phyloP scores from a whole-genome alignment of 176 grass and related monocot genomes.

The Rhynchospora breviuscula region DNA sequence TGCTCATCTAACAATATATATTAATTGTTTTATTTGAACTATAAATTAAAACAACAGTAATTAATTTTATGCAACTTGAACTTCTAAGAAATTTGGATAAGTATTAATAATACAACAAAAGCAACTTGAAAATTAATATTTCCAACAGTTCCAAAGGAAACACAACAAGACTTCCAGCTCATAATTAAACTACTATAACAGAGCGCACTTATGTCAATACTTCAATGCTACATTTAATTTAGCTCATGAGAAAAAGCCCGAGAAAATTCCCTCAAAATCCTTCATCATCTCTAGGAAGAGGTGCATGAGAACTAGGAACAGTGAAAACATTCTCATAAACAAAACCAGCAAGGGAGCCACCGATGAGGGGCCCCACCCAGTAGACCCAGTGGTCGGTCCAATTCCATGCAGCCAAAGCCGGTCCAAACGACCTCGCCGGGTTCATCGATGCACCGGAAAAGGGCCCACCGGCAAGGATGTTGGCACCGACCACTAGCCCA shows the following conservation, averaged over 20 bases:
- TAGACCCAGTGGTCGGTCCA: conserved; percentile 91
- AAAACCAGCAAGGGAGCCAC: conserved; percentile 41
- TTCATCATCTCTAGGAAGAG: conserved; percentile 39
- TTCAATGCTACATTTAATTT: neutral
- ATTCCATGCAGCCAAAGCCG: conserved; percentile 36
- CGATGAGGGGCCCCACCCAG: conserved; percentile 64
- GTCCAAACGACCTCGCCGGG: conserved; percentile 77
- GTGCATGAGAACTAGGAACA: conserved; percentile 19
- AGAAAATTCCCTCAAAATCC: conserved; percentile 28
- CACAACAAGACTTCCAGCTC: neutral
- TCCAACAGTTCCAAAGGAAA: neutral
- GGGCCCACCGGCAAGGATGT: conserved; percentile 58
- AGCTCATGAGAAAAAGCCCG: neutral
- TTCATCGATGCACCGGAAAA: conserved; percentile 86
- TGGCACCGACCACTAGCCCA: conserved; percentile 67
- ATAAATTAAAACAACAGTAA: too few species aligned
- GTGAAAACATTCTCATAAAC: conserved; percentile 62
- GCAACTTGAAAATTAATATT: neutral
- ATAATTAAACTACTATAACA: neutral
- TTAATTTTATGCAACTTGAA: too few species aligned
- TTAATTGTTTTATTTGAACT: too few species aligned
- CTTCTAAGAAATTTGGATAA: too few species aligned
- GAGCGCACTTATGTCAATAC: neutral
- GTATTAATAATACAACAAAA: neutral
- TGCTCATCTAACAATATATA: too few species aligned